Conservation (phyloP, 1,284 basidiomycete genomes). For the Ceratobasidium sp. region DNA sequence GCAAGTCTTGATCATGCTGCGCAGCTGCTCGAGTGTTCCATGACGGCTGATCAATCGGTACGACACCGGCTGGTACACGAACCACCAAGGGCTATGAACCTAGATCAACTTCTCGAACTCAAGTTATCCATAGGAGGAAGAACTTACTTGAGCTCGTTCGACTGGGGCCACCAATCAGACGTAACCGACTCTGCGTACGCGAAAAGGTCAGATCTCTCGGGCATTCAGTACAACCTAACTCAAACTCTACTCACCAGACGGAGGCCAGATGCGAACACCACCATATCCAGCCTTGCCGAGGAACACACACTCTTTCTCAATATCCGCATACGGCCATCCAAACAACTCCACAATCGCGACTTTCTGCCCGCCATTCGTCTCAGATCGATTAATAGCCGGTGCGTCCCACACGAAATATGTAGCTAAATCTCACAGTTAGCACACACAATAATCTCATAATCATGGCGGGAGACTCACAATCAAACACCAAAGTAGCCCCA, state of each 20-base stretch:
- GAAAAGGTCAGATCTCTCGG: background rate
- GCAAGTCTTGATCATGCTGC: slow-evolving; percentile 40
- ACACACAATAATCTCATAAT: background rate
- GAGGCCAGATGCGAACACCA: slow-evolving; percentile 40
- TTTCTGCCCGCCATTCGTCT: slow-evolving; percentile 36
- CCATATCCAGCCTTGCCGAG: slow-evolving; percentile 40
- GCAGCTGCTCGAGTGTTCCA: slow-evolving; percentile 35
- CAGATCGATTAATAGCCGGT: slow-evolving; percentile 17
- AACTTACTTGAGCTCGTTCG: slow-evolving; percentile 38
- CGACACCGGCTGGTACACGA: slow-evolving; percentile 37
- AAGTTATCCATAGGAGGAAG: background rate
- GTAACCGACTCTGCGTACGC: slow-evolving; percentile 29
- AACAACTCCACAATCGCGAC: slow-evolving; percentile 36
- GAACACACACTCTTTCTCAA: slow-evolving; percentile 38
- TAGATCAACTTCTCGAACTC: background rate
- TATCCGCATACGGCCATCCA: slow-evolving; percentile 39
- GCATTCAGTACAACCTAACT: background rate
- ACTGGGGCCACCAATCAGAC: slow-evolving; percentile 40
- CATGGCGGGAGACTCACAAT: slow-evolving; percentile 1
- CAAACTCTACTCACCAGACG: slow-evolving; percentile 7
- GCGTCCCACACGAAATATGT: slow-evolving; percentile 39
- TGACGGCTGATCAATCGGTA: slow-evolving; percentile 37
- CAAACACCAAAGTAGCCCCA: slow-evolving; percentile 18
- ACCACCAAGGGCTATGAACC: slow-evolving; percentile 31
- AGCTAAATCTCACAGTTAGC: background rate